Base-by-base conservation (phyloP, 208 protist species). In the Crithidia bombi region DNA sequence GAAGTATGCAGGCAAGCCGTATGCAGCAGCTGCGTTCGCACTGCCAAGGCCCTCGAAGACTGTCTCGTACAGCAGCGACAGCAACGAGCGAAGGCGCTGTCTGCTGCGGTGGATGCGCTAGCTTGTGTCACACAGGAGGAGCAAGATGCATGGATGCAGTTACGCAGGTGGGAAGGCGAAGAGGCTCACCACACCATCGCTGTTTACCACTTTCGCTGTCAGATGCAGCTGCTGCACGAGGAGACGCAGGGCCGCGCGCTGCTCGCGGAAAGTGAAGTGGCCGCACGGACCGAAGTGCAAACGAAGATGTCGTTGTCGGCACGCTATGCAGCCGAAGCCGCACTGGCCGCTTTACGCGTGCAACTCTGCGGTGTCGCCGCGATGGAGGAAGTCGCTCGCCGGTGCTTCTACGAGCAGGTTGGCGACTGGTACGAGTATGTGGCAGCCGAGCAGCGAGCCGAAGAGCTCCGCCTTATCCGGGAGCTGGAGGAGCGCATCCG, bases 291-390 rank as follows among this genome's bases (percentile, higher is more conserved):
- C 9, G 68, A 51, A 38, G 25, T 73, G 23, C 49, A 28, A 0
- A 71, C 83, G 9, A 63, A 70, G 51, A 73, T 74, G 38, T 30
- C 49, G 26, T 64, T 90, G 14, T 54, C 77, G 33, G 56, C 55
- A 19, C 70, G 66, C 28, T 80, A 82, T 38, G 74, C 77, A 51
- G 62, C 54, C n/a, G 79, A 89, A 35, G 82, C 80, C 3, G 74
- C 79, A 12, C 55, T 69, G 57, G 71, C 75, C 11, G 56, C 68
- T 10, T 47, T 85, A 11, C 79, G 73, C 19, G 73, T 82, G 33
- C 77, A 67, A 25, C 50, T 80, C 15, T 79, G 65, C 58, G 77
- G 81, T 46, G 43, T 93, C 17, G 58, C 65, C 14, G 58, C 78
- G 1, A 59, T 52, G 19, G 87, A 93, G 65, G 70, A 83, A 50